Conservation (phyloP, 2,329 filamentous ascomycete species). For the Stagonosporopsis cucurbitacearum region DNA sequence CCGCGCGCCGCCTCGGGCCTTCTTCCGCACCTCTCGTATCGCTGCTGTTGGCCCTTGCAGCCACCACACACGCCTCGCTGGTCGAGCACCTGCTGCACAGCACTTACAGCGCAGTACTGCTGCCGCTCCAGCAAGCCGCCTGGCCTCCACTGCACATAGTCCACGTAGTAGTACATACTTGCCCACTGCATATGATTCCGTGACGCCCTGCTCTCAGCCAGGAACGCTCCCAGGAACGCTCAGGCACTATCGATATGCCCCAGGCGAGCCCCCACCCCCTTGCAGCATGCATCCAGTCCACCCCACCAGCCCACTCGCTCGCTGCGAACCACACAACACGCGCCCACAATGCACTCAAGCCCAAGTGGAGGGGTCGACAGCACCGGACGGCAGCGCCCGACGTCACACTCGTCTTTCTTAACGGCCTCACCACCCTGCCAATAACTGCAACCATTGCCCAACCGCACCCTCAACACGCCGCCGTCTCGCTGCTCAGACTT, state of each 20-base stretch:
- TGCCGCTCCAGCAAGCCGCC: not conserved
- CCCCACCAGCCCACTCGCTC: slow-evolving; percentile 14
- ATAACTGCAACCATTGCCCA: not conserved
- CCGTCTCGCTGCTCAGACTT: not conserved
- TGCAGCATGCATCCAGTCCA: slow-evolving; percentile 29
- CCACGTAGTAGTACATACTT: too few species aligned
- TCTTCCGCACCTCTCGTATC: slow-evolving; percentile 6
- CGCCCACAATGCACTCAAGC: not conserved
- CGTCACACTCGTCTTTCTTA: slow-evolving; percentile 18
- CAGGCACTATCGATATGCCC: slow-evolving; percentile 2
- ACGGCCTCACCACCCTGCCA: slow-evolving; percentile 1
- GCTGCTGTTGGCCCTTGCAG: not conserved
- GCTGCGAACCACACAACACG: slow-evolving; percentile 5
- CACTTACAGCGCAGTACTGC: too few species aligned
- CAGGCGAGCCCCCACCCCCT: slow-evolving; percentile 22
- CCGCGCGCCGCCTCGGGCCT: not conserved
- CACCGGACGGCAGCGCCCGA: slow-evolving; percentile 39
- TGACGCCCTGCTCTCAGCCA: too few species aligned
- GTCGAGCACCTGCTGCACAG: slow-evolving; percentile 9
- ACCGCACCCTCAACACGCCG: slow-evolving; percentile 4
- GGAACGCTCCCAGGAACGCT: too few species aligned
- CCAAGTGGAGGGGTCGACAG: not conserved
- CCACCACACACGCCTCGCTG: slow-evolving; percentile 1
- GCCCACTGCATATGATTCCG: too few species aligned
- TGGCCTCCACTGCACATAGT: too few species aligned